These are phyloP conservation scores for Aspergillus sp. DNA, from an alignment of 2,329 filamentous ascomycete genomes.

Conservation along the genomic window DNA sequence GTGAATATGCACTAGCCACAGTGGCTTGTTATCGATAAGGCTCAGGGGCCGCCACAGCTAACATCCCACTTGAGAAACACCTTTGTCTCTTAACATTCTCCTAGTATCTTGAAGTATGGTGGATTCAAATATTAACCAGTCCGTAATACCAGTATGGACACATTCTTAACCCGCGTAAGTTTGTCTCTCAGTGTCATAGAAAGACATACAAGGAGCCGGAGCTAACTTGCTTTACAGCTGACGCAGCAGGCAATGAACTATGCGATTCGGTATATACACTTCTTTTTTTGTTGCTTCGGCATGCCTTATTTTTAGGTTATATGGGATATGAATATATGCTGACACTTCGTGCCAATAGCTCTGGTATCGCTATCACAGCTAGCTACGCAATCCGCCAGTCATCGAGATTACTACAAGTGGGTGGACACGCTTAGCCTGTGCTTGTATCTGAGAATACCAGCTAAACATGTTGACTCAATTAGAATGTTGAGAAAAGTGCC, in stretches of 20 bases:
- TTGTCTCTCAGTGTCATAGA: constrained; percentile 13
- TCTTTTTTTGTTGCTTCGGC: not conserved
- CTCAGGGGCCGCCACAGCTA: constrained; percentile 13
- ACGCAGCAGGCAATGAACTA: constrained; percentile 86
- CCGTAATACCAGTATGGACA: constrained; percentile 63
- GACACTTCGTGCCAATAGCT: constrained; percentile 41
- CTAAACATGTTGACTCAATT: constrained; percentile 6
- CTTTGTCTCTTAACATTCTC: not conserved
- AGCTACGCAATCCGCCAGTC: constrained; percentile 83
- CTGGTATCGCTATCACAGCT: constrained; percentile 81
- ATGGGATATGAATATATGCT: constrained; percentile 2
- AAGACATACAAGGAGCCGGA: constrained; percentile 14
- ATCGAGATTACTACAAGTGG: constrained; percentile 68
- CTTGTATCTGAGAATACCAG: not conserved
- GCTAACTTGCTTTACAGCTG: constrained; percentile 45
- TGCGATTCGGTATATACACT: constrained; percentile 64
- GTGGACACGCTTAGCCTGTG: constrained; percentile 5
- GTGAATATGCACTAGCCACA: constrained; percentile 7
- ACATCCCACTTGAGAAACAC: constrained; percentile 7
- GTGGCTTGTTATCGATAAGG: constrained; percentile 27
- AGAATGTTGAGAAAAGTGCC: constrained; percentile 67
- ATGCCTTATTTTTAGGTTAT: constrained; percentile 15
- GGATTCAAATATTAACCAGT: not conserved
- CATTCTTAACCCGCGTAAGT: constrained; percentile 59
- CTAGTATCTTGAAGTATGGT: not conserved